Evolutionary conservation across 805 yeast genomes (phyloP), one percentile per base, ranked within the genome.

Genomic region (Ogataea zsoltii): DNA sequence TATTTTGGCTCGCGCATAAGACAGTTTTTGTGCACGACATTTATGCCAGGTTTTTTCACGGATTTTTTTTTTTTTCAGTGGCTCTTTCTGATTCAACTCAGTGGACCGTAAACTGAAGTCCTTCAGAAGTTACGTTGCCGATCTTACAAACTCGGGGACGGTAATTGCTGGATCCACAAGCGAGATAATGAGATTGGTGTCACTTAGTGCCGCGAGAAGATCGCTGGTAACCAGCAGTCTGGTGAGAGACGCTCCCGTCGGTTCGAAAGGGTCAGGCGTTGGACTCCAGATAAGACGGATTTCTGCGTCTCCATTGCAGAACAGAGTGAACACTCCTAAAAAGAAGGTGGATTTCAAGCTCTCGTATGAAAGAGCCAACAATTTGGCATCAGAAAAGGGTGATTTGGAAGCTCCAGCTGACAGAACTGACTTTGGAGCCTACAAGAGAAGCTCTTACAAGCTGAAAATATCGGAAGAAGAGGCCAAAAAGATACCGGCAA

Each of bases 401-500:
- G 54, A 57, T 11, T 40, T 61, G 10, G 25, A 44, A 10, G 26
- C 36, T 9, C 61, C 63, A 1, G 45, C 54, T 38, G 39, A 61
- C 40, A 51, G 55, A 19, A 54, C 62, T 3, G 62, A 65, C 30
- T 70, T 67, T 50, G 67, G 66, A 1, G 46, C 54, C 7, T 67
- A 71, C 51, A 48, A 55, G 39, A 57, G 69, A 50, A 33, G 32
- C 16, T 57, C 65, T 2, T 50, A 47, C 40, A 54, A 42, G 29
- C 49, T 54, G 41, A 56, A 66, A 17, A 59, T 80, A 26, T 49
- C 77, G 0, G 83, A 80, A 45, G 78, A 72, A 19, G 69, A 75
- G 15, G 85, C 86, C 3, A 50, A 58, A 3, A 68, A 78, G 58
- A 79, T 89, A 10, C 87, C 96, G 2, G 76, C 83, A n/a, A 72